Evolutionary conservation across 306 rosid species (phyloP).

Genomic region (Echinosophora koreensis): DNA sequence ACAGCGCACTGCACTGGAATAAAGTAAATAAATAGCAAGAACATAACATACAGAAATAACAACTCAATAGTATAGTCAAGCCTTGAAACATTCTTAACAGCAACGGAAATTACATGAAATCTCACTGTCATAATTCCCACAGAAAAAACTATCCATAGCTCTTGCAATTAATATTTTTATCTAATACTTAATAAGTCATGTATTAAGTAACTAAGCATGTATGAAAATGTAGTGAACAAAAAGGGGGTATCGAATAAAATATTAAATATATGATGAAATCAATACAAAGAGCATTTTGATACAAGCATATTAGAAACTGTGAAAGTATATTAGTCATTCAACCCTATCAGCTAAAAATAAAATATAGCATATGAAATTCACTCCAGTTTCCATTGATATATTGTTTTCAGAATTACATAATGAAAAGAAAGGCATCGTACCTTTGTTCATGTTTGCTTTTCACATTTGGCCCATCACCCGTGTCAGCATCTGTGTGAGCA

Average conservation of each 20-base stretch:
- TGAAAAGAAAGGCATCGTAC: constrained; percentile 54
- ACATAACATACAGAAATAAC: constrained; percentile 47
- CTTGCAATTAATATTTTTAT: not conserved
- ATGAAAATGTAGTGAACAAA: constrained; percentile 4
- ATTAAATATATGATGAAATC: not conserved
- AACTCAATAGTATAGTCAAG: constrained; percentile 10
- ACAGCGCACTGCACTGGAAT: constrained; percentile 91
- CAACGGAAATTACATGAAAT: constrained; percentile 10
- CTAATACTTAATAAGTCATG: not conserved
- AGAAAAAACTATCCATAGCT: constrained; percentile 21
- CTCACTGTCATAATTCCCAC: constrained; percentile 9
- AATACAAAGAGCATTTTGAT: not conserved
- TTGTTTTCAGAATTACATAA: constrained; percentile 21
- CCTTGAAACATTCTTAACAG: constrained; percentile 21
- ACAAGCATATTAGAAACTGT: not conserved
- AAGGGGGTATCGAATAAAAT: not conserved
- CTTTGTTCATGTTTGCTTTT: constrained; percentile 68
- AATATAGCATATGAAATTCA: constrained; percentile 27
- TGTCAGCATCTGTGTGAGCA: constrained; percentile 45
- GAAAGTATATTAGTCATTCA: constrained; percentile 26
- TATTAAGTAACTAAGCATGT: not conserved
- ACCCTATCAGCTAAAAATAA: constrained; percentile 1
- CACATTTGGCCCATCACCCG: constrained; percentile 55
- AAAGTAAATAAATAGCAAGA: constrained; percentile 71
- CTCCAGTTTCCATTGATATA: not conserved